Conservation (phyloP, 1,284 basidiomycete genomes). For the Sanghuangporus weigelae region DNA sequence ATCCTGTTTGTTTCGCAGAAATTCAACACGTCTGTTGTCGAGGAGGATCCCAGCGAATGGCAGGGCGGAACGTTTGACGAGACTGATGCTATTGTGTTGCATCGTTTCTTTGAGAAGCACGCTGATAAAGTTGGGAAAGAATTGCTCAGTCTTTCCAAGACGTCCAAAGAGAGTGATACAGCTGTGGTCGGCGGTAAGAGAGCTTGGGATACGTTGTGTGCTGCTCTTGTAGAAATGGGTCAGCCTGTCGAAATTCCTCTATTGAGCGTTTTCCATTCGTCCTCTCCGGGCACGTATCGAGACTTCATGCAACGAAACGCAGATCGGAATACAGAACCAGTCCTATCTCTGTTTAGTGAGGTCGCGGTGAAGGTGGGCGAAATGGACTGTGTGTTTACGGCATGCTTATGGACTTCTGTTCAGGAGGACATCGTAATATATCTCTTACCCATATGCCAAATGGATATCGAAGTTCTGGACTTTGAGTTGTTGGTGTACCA, state of each 20-base stretch:
- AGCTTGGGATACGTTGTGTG: slow-evolving; percentile 73
- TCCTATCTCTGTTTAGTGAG: slow-evolving; percentile 67
- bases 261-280: slow-evolving; percentile 43
- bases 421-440: slow-evolving; percentile 55
- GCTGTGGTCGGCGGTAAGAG: slow-evolving; percentile 61
- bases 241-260: slow-evolving; percentile 63
- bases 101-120: slow-evolving; percentile 79
- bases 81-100: slow-evolving; percentile 75
- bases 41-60: slow-evolving; percentile 67
- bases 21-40: slow-evolving; percentile 41
- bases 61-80: slow-evolving; percentile 71
- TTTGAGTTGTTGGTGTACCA: slow-evolving; percentile 82
- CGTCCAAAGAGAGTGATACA: slow-evolving; percentile 52
- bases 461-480: slow-evolving; percentile 81
- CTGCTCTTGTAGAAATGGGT: slow-evolving; percentile 72
- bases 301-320: slow-evolving; percentile 68
- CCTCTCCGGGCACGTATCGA: slow-evolving; percentile 55
- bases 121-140: slow-evolving; percentile 84
- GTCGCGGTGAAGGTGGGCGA: slow-evolving; percentile 35
- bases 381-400: slow-evolving; percentile 3
- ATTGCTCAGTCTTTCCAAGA: slow-evolving; percentile 65
- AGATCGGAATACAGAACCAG: slow-evolving; percentile 55
- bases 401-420: background rate
- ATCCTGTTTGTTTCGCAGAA: slow-evolving; percentile 38
- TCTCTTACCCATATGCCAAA: slow-evolving; percentile 56